Evolutionary conservation across 495 filamentous ascomycete species (phyloP).

Genomic region (Chaetomidium leptoderma): DNA sequence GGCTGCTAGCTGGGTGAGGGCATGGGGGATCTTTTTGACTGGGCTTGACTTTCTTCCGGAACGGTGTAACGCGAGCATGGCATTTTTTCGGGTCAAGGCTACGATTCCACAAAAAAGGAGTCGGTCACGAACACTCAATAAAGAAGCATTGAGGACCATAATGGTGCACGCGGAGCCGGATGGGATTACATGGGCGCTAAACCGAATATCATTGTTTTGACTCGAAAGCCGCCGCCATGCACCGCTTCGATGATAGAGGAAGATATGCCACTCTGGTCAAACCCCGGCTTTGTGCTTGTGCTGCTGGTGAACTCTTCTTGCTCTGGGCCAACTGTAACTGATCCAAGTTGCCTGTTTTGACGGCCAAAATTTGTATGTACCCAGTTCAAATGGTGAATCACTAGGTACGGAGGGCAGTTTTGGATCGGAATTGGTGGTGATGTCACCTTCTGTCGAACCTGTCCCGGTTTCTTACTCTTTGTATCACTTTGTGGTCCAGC

Average conservation of each 20-base stretch:
- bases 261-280: conserved; percentile 16
- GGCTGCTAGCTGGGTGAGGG: conserved; percentile 22
- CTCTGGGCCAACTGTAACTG: not conserved
- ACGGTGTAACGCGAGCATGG: conserved; percentile 42
- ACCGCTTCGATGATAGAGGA: conserved; percentile 19
- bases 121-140: conserved; percentile 40
- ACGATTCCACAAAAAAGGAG: conserved; percentile 37
- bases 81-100: conserved; percentile 40
- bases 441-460: too few species aligned
- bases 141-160: conserved; percentile 33
- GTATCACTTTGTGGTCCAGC: too few species aligned
- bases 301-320: conserved; percentile 2
- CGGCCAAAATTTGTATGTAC: too few species aligned
- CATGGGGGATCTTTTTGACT: conserved; percentile 30
- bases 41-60: conserved; percentile 40
- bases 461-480: too few species aligned
- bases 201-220: conserved; percentile 25
- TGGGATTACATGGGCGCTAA: conserved; percentile 23
- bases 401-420: too few species aligned
- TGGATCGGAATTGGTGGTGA: too few species aligned
- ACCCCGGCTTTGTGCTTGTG: not conserved
- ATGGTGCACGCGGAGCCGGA: conserved; percentile 18
- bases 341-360: not conserved
- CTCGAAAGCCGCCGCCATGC: conserved; percentile 16
- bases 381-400: too few species aligned